phyloP scores from a whole-genome alignment of 2,329 filamentous ascomycete species.

The Apiospora kogelbergensis region DNA sequence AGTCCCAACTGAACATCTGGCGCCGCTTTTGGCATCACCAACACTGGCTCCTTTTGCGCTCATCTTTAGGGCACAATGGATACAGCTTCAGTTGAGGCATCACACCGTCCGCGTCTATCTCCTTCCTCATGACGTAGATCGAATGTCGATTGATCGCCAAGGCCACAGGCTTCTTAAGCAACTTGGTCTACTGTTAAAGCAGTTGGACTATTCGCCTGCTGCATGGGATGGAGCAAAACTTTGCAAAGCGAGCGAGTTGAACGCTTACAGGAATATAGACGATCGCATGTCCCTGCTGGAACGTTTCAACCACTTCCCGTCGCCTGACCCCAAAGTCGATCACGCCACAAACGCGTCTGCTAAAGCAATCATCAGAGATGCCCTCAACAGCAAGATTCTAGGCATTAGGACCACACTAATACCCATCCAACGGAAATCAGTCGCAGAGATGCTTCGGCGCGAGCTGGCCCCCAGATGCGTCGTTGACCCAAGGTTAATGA shows the following conservation, averaged over 20 bases:
- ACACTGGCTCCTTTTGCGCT: slow-evolving; percentile 23
- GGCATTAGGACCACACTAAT: slow-evolving; percentile 69
- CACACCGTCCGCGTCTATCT: slow-evolving; percentile 55
- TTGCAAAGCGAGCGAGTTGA: background rate
- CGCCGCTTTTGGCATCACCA: slow-evolving; percentile 11
- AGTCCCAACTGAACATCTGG: background rate
- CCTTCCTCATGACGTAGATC: slow-evolving; percentile 64
- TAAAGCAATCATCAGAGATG: slow-evolving; percentile 51
- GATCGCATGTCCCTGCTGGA: slow-evolving; percentile 60
- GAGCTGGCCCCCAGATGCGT: slow-evolving; percentile 65
- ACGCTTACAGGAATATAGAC: slow-evolving; percentile 12
- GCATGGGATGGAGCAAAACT: slow-evolving; percentile 52
- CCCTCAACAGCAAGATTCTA: slow-evolving; percentile 52
- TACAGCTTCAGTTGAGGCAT: slow-evolving; percentile 40
- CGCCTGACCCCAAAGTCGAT: slow-evolving; percentile 59
- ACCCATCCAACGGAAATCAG: slow-evolving; percentile 77
- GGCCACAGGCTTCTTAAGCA: slow-evolving; percentile 43
- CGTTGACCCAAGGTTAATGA: slow-evolving; percentile 72
- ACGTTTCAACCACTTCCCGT: slow-evolving; percentile 72
- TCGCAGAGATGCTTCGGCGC: slow-evolving; percentile 79
- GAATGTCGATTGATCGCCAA: slow-evolving; percentile 50
- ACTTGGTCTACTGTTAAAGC: slow-evolving; percentile 48
- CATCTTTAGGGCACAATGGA: slow-evolving; percentile 41
- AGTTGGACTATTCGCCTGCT: slow-evolving; percentile 54
- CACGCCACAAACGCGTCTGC: slow-evolving; percentile 49